Percentiles rank a stretch among this genome's conserved stretches.
Conservation (phyloP, 495 filamentous ascomycete species). For the Lasiosphaeria ovina region DNA sequence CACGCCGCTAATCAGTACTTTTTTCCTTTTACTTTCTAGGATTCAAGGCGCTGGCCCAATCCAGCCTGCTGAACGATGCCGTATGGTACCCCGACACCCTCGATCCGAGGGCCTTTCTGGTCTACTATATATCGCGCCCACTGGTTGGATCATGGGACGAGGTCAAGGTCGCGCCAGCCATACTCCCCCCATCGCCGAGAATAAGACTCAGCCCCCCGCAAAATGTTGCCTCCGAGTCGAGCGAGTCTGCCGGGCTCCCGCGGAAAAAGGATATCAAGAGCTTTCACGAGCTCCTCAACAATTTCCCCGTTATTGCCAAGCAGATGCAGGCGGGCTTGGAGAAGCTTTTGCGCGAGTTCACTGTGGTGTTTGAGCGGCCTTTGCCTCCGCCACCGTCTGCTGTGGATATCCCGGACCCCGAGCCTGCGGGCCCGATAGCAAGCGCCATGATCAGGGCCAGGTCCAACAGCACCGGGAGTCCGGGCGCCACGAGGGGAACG, state of each 20-base stretch:
- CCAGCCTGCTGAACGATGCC: constrained; percentile 79
- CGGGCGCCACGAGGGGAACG: constrained; percentile 22
- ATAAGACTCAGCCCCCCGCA: constrained; percentile 31
- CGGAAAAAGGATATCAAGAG: constrained; percentile 86
- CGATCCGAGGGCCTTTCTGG: constrained; percentile 86
- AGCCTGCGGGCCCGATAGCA: constrained; percentile 50
- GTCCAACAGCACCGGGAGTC: constrained; percentile 42
- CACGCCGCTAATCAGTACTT: neutral
- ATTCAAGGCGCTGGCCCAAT: constrained; percentile 87
- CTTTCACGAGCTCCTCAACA: constrained; percentile 85
- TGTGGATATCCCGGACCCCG: constrained; percentile 48
- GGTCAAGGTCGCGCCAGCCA: constrained; percentile 61
- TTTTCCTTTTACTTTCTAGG: constrained; percentile 50
- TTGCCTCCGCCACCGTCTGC: constrained; percentile 74
- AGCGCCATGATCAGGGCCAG: constrained; percentile 49
- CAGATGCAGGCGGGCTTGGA: constrained; percentile 96
- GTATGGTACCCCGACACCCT: constrained; percentile 83
- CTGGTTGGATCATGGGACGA: constrained; percentile 81
- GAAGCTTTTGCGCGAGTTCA: constrained; percentile 86
- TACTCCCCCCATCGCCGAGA: constrained; percentile 43
- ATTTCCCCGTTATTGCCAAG: constrained; percentile 93
- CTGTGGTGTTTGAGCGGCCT: constrained; percentile 77
- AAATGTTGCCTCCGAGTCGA: constrained; percentile 36
- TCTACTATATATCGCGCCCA: constrained; percentile 96
- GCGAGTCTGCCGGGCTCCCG: constrained; percentile 35